Percentiles rank a stretch among this genome's conserved stretches.
Evolutionary conservation across 208 protist species (phyloP).

Genomic region (Blechomonas ayalai): DNA sequence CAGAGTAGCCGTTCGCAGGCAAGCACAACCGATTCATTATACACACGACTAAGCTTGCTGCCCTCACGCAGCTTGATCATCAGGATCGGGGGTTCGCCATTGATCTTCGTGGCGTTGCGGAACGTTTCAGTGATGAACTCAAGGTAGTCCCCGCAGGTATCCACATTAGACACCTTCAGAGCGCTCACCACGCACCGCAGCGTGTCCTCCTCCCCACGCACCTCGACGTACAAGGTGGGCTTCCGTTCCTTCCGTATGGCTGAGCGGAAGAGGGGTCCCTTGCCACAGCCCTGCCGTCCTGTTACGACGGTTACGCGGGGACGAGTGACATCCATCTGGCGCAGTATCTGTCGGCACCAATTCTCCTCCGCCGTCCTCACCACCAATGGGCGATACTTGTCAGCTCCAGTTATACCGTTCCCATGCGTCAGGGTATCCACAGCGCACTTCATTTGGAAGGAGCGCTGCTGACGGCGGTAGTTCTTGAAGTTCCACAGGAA

Average conservation of each 20-base stretch:
- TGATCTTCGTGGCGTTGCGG: conserved; percentile 47
- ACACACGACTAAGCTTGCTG: conserved; percentile 52
- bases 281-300: conserved; percentile 42
- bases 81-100: conserved; percentile 61
- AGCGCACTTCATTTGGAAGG: conserved; percentile 58
- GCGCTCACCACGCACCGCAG: conserved; percentile 55
- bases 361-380: conserved; percentile 55
- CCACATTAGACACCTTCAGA: conserved; percentile 70
- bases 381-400: conserved; percentile 16
- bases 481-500: conserved; percentile 72
- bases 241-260: conserved; percentile 71
- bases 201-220: conserved; percentile 62
- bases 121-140: conserved; percentile 78
- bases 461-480: conserved; percentile 40
- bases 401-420: conserved; percentile 2
- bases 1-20: conserved; percentile 66
- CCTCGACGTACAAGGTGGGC: conserved; percentile 67
- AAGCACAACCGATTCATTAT: conserved; percentile 68
- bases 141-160: conserved; percentile 70
- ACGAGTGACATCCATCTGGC: conserved; percentile 54
- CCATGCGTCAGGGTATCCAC: conserved; percentile 53
- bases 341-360: conserved; percentile 60
- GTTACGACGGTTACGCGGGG: conserved; percentile 61
- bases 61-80: conserved; percentile 76
- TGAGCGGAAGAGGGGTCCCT: conserved; percentile 52